Base-by-base conservation (phyloP, 208 protist species). In the Sergeia podlipaevii region DNA sequence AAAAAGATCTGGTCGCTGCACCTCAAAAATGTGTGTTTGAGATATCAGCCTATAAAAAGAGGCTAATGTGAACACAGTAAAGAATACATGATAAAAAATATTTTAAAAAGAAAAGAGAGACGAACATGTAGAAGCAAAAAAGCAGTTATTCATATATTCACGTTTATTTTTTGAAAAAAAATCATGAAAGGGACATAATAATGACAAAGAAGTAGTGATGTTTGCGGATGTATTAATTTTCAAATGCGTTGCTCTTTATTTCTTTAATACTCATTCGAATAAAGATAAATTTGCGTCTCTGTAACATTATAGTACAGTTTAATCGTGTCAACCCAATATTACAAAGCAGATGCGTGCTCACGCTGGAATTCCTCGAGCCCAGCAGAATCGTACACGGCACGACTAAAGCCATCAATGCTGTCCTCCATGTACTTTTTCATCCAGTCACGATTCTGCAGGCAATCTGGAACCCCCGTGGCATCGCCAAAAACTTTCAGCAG, bases 401-500 rank as follows among this genome's bases (percentile, higher is more conserved):
- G 70, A 36, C 65, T 65, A 52, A 91, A 91, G 4, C 29, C 32
- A n/a, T 41, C 37, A 21, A 60, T 67, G 26, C 55, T 38, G 43
- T 55, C 23, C 8, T 71, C 30, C 33, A 91, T 43, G 55, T 76
- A 74, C 6, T 65, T 39, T 13, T 74, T 88, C 27, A 85, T 43
- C n/a, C 10, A 32, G 8, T 37, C 61, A 34, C 24, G 13, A 26
- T 81, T 75, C 11, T 70, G 41, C 17, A 86, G 52, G 33, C 57
- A 51, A 6, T 34, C 41, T 0, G 52, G 62, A 10, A 28, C 46
- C 11, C 36, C 44, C 27, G 46, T 29, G 28, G 49, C 56, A 23
- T 17, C 3, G 5, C 60, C 47, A n/a, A 92, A 59, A 3, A 90
- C 34, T 41, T 70, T 70, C 33, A 91, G 54, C 11, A 91, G 41